A percentile compares a stretch with the other conserved stretches of the same genome.
phyloP scores from a whole-genome alignment of 352 stramenopile genomes.

The Globisporangium splendens region DNA sequence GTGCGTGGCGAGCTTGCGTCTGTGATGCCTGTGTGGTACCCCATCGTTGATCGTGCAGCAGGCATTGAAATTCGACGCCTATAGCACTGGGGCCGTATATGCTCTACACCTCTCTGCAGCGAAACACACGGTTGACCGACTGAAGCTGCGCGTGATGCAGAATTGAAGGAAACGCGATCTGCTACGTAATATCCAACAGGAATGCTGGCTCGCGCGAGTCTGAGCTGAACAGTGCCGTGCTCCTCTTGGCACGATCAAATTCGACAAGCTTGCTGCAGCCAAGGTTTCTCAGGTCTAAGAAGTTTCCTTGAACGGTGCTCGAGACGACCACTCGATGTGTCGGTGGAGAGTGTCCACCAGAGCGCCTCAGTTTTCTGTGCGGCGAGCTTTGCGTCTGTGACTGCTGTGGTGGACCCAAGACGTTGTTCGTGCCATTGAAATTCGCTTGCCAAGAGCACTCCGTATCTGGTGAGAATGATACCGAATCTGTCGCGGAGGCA shows the following conservation, averaged over 20 bases:
- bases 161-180: constrained; percentile 8
- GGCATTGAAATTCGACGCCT: constrained; percentile 1
- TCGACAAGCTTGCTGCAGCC: not conserved
- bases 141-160: not conserved
- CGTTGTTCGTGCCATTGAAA: constrained; percentile 1
- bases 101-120: no score
- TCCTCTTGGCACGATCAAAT: not conserved
- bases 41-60: not conserved
- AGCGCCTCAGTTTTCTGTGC: not conserved
- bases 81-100: no score
- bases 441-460: no score
- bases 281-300: no score
- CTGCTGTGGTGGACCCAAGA: not conserved
- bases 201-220: not conserved
- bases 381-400: no score
- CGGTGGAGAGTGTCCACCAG: not conserved
- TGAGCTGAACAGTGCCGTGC: not conserved
- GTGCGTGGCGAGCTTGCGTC: not conserved
- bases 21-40: not conserved
- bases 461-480: no score
- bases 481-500: no score
- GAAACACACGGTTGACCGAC: no score
- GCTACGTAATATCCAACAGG: not conserved
- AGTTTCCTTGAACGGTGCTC: not conserved
- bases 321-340: not conserved